Evolutionary conservation across 305 asterid species (phyloP), one percentile per base, ranked within the genome.

Genomic region (Fraxinus albicans): DNA sequence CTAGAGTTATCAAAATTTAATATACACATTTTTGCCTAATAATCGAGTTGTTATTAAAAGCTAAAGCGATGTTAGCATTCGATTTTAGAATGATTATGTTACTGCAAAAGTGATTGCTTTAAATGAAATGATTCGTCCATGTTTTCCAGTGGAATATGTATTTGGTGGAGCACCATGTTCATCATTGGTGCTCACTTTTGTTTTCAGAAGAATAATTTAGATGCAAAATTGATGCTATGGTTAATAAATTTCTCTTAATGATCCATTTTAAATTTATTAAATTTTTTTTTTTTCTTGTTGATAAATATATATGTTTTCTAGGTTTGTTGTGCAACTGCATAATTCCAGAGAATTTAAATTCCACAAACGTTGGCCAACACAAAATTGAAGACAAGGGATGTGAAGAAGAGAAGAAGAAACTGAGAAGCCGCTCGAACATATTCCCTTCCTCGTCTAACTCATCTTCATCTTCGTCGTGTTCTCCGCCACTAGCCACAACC

Each of bases 251-350:
- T 60, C 31, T 53, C 63, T 17, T 17, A 13, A 47, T 47, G 55
- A 44, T 13, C 58, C 58, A 47, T 19, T 3, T 25, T 67, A 67
- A 3, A 65, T 65, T 23, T 23, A 65, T 23, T 65, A 19, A 23
- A 67, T 8, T 3, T 8, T n/a, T n/a, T 67, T 67, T 47, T 67
- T 1, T 9, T 83, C 67, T 21, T 13, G 58, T 33, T 7, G 19
- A 75, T 73, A 42, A 34, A 17, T 42, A 35, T 10, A 31, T 17
- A 55, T 55, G 15, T 21, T 13, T 25, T 80, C 21, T 2, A 93
- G 97, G 96, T 82, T 80, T 88, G n/a, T 42, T 89, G 19, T 91
- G 94, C 89, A 83, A 87, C 63, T 92, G 97, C 31, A 81, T 92
- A 2, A 89, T 92, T 81, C 93, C 93, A 17, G 93, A 77, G 80